Conservation (phyloP, 2,329 filamentous ascomycete genomes). For the Harringtonia aguacate region DNA sequence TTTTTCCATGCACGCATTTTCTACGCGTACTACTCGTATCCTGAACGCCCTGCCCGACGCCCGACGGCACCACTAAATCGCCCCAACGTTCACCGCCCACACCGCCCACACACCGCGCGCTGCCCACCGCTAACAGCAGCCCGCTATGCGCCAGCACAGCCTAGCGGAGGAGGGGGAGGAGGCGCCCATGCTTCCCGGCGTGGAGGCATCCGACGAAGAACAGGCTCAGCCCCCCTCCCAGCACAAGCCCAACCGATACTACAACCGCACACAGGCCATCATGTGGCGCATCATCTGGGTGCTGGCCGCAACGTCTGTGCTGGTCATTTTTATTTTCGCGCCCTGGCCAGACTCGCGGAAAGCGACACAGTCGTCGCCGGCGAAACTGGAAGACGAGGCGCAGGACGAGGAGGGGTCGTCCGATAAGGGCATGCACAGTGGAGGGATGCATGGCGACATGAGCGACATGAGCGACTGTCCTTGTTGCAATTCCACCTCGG, state of each 20-base stretch:
- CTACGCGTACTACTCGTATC: no score
- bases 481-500: no score
- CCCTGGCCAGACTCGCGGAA: no score
- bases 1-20: no score
- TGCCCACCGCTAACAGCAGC: background rate
- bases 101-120: no score
- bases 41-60: no score
- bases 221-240: background rate
- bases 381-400: background rate
- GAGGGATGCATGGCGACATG: no score
- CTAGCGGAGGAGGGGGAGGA: background rate
- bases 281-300: conserved; percentile 2
- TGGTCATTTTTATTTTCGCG: background rate
- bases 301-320: background rate
- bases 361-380: background rate
- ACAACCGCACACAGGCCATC: background rate
- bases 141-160: background rate
- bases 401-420: no score
- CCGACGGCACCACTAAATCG: no score
- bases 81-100: no score
- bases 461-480: no score
- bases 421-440: no score
- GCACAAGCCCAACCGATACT: background rate
- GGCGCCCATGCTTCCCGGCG: background rate
- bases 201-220: background rate